Evolutionary conservation across 148 eudicot species (phyloP), one percentile per base, ranked within the genome.

Genomic region (Vaccinium corymbosum): DNA sequence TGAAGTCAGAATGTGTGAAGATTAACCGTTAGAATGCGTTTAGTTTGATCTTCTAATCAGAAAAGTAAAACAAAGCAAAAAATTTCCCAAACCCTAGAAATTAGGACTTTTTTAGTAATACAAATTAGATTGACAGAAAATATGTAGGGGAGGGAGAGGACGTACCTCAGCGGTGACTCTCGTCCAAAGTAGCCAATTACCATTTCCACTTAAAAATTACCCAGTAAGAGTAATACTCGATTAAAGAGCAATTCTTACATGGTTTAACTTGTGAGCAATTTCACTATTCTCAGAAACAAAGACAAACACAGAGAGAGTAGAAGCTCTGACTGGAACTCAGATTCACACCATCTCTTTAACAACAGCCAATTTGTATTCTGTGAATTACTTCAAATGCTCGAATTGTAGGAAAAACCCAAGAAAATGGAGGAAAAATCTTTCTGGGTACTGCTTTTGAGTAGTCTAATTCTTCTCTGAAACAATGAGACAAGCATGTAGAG

Each of bases 391-490:
- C 38, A 27, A 68, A 27, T 68, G 38, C 38, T 27, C 25, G 73
- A 35, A 12, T 27, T 68, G 16, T 16, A 68, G 73, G 73, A 27
- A 68, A 68, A 68, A 1, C 35, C 35, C 35, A 68, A 27, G 38
- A 68, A 68, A 68, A 79, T 66, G 8, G 79, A 27, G 55, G 46
- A 57, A 42, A 42, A 29, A n/a, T 20, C 79, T 76, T 76, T n/a
- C 55, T 52, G 75, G 38, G 17, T 25, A 5, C 52, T 61, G 7
- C 51, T 22, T 6, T 3, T 78, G 82, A 66, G 78, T 32, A 32
- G 82, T 84, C 82, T 79, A 59, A 84, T 35, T 79, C 82, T 78
- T 53, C 78, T 78, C 77, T 49, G 73, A 49, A 84, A 78, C 78
- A 53, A 16, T 27, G 12, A 52, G 32, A 64, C 79, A 59, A 46